Evolutionary conservation across 805 yeast species (phyloP).

Genomic region (Starmera pachycereana): DNA sequence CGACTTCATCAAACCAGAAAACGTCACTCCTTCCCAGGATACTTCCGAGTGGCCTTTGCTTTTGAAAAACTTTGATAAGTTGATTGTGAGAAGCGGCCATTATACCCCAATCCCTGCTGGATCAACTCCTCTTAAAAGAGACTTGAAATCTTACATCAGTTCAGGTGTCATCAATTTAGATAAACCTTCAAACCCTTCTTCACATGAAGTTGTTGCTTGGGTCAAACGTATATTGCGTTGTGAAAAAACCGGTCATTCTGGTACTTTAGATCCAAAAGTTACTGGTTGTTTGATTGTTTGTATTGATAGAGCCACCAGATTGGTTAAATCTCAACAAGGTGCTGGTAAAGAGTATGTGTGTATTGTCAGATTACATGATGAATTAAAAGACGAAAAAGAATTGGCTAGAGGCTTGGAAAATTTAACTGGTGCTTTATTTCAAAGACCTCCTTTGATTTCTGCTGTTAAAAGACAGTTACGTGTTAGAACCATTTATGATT

Average conservation of each 20-base stretch:
- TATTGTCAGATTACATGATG: constrained; percentile 91
- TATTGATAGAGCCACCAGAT: constrained; percentile 94
- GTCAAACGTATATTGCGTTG: constrained; percentile 89
- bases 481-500: constrained; percentile 95
- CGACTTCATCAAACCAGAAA: constrained; percentile 76
- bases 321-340: constrained; percentile 98
- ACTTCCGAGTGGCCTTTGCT: constrained; percentile 94
- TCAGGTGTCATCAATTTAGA: constrained; percentile 96
- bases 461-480: constrained; percentile 99
- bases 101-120: constrained; percentile 97
- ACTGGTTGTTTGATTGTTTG: constrained; percentile 98
- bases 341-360: constrained; percentile 99
- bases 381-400: constrained; percentile 81
- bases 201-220: constrained; percentile 99
- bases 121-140: constrained; percentile 89
- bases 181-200: constrained; percentile 96
- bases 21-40: constrained; percentile 66
- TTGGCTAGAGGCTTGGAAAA: constrained; percentile 83
- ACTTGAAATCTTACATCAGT: constrained; percentile 76
- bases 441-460: constrained; percentile 97
- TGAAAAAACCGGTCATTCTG: constrained; percentile 98
- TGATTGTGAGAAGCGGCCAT: constrained; percentile 91
- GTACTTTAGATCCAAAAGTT: constrained; percentile 97
- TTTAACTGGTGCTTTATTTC: constrained; percentile 96
- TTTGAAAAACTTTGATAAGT: constrained; percentile 86